Percentiles rank a stretch among this genome's conserved stretches.
Evolutionary conservation across 441 rosid genomes (phyloP).

Genomic region (Pelargonium australe): DNA sequence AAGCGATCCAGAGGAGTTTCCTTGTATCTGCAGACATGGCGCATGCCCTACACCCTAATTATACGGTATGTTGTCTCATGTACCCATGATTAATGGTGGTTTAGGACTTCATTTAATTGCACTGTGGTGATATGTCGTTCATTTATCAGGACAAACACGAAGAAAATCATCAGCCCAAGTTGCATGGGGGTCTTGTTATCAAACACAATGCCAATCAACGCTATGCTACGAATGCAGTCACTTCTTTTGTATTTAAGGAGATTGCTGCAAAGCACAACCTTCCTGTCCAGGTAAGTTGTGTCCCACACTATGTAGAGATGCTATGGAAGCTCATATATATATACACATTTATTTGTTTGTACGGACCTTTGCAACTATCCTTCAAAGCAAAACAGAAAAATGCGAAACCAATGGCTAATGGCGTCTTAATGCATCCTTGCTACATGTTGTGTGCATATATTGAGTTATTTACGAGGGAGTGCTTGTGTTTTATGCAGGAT

Average conservation of each 20-base stretch:
- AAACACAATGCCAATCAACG: constrained; percentile 96
- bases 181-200: constrained; percentile 98
- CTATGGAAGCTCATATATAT: neutral
- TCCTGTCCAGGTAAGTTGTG: constrained; percentile 68
- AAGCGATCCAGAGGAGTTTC: constrained; percentile 82
- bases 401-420: no score
- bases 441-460: no score
- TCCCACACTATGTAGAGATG: neutral
- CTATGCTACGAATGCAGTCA: constrained; percentile 89
- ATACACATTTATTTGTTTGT: neutral
- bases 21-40: constrained; percentile 98
- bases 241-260: constrained; percentile 76
- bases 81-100: constrained; percentile 3
- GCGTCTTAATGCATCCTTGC: no score
- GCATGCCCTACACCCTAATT: constrained; percentile 96
- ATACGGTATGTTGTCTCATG: constrained; percentile 39
- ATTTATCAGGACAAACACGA: constrained; percentile 78
- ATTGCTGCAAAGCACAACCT: constrained; percentile 65
- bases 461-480: no score
- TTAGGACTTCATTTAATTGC: constrained; percentile 15
- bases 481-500: constrained; percentile 39
- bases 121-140: constrained; percentile 14
- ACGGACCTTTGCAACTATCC: no score
- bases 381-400: no score
- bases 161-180: constrained; percentile 88